These are phyloP conservation scores for Naganishia sp. DNA, from an alignment of 1,284 basidiomycete species.

Conservation along the genomic window DNA sequence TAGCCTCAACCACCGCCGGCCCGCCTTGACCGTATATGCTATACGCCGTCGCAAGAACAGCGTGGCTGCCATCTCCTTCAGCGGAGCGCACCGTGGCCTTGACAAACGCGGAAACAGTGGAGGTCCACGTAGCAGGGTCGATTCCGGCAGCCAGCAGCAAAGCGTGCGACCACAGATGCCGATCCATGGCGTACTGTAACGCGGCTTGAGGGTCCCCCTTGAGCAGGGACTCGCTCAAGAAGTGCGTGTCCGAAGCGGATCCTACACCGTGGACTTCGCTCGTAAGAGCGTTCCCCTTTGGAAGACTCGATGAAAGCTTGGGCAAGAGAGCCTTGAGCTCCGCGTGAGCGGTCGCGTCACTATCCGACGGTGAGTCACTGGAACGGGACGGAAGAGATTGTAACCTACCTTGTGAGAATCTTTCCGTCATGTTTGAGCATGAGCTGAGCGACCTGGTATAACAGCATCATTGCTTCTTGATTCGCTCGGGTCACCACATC, in stretches of 20 bases:
- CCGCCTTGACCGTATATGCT: conserved; percentile 66
- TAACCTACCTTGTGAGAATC: conserved; percentile 72
- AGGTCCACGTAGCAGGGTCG: conserved; percentile 90
- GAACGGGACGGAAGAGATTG: not conserved
- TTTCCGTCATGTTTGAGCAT: conserved; percentile 85
- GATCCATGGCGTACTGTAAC: conserved; percentile 81
- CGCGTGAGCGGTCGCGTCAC: conserved; percentile 58
- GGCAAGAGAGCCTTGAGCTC: conserved; percentile 67
- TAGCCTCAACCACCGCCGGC: conserved; percentile 67
- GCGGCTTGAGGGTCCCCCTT: conserved; percentile 83
- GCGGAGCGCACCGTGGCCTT: conserved; percentile 49
- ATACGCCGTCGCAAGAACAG: conserved; percentile 78
- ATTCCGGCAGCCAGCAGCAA: conserved; percentile 91
- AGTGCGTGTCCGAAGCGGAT: conserved; percentile 12
- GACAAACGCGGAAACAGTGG: conserved; percentile 83
- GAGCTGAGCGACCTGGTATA: conserved; percentile 73
- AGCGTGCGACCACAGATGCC: conserved; percentile 93
- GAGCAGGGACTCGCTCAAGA: conserved; percentile 74
- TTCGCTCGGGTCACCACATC: conserved; percentile 58
- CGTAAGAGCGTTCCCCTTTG: conserved; percentile 28
- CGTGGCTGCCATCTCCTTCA: conserved; percentile 26
- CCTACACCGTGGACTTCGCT: not conserved
- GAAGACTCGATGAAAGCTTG: conserved; percentile 51
- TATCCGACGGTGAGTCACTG: not conserved
- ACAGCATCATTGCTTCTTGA: conserved; percentile 71